phyloP scores from a whole-genome alignment of 371 early-diverging fungal species.

The Coemansia sp. region DNA sequence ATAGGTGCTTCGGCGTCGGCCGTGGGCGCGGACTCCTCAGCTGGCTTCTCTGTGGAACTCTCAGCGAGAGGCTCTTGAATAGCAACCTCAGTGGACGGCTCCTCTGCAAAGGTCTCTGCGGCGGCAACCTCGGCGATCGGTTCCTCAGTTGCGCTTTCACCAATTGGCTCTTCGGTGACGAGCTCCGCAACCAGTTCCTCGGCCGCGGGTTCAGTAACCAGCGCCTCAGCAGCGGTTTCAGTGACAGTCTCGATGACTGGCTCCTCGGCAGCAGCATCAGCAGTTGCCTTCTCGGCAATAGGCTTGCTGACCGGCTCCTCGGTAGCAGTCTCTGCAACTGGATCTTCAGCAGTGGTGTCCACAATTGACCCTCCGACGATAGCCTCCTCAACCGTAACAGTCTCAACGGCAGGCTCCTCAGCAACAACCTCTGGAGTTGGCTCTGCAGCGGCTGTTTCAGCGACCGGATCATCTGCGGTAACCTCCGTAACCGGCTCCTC shows the following conservation, averaged over 20 bases:
- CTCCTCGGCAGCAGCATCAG: too few relatives aligned
- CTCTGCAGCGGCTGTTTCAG: not conserved
- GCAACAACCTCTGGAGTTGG: not conserved
- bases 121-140: too few relatives aligned
- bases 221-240: not conserved
- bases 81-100: not conserved
- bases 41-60: not conserved
- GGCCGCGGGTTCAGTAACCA: not conserved
- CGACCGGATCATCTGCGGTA: not conserved
- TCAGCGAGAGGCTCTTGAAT: not conserved
- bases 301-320: not conserved
- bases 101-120: not conserved
- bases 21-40: not conserved
- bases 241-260: not conserved
- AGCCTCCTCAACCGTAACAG: not conserved
- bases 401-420: not conserved
- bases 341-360: not conserved
- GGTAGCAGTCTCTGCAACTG: not conserved
- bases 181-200: not conserved
- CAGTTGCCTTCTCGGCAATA: not conserved
- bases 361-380: not conserved
- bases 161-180: not conserved
- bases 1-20: too few relatives aligned
- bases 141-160: not conserved
- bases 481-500: not conserved